Percentiles rank a stretch among this genome's conserved stretches.
These are phyloP conservation scores for Barbatosphaeria neglecta DNA, from an alignment of 495 filamentous ascomycete species.

Conservation along the genomic window DNA sequence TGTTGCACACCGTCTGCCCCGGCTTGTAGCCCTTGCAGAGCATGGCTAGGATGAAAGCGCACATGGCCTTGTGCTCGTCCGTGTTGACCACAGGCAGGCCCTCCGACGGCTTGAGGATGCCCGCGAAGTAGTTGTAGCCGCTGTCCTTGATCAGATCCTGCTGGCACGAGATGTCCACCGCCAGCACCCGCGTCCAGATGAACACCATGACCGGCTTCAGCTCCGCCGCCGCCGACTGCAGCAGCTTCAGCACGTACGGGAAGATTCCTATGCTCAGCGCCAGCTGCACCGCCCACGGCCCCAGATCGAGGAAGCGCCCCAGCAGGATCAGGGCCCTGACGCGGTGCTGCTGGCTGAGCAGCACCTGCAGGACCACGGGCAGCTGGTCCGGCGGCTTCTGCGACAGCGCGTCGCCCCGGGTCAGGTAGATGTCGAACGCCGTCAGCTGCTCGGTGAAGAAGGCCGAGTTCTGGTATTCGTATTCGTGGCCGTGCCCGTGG, in stretches of 20 bases:
- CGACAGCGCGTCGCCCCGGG: constrained; percentile 65
- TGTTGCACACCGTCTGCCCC: constrained; percentile 77
- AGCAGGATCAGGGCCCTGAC: constrained; percentile 87
- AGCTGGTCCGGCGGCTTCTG: constrained; percentile 86
- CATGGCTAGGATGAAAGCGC: constrained; percentile 92
- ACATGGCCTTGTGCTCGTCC: constrained; percentile 96
- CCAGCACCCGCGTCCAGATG: constrained; percentile 95
- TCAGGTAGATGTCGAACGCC: constrained; percentile 95
- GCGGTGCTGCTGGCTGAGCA: constrained; percentile 89
- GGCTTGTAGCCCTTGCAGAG: constrained; percentile 89
- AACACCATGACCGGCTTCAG: constrained; percentile 99
- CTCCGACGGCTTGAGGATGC: constrained; percentile 72
- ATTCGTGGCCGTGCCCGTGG: constrained; percentile 66
- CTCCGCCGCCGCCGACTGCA: constrained; percentile 90
- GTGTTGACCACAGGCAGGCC: constrained; percentile 73
- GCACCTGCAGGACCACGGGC: constrained; percentile 89
- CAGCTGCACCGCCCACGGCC: constrained; percentile 94
- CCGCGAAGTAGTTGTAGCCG: constrained; percentile 91
- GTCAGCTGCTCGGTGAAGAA: constrained; percentile 98
- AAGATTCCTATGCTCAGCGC: constrained; percentile 97
- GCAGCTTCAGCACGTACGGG: constrained; percentile 89
- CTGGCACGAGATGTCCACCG: constrained; percentile 88
- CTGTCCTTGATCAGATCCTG: constrained; percentile 89
- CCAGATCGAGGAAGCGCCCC: constrained; percentile 86
- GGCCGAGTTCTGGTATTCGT: constrained; percentile 86